Percentiles rank a stretch among this genome's conserved stretches.
Conservation (phyloP, 2,329 filamentous ascomycete genomes). For the Sporothrix pallida region DNA sequence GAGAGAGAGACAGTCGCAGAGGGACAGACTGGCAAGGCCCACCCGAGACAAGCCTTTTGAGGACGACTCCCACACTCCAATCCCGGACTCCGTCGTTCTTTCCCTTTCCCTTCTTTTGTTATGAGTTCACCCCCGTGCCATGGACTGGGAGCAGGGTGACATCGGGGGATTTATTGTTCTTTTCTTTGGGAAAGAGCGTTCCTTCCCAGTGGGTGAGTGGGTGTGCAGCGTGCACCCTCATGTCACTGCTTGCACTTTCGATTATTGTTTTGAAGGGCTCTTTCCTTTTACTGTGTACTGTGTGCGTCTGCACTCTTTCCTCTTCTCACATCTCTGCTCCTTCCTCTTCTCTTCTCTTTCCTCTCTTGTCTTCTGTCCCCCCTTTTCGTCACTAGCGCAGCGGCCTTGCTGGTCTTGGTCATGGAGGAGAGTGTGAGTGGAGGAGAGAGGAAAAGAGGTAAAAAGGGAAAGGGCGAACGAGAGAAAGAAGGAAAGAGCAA, state of each 20-base stretch:
- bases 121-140: too few relatives aligned
- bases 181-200: neutral
- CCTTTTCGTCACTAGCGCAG: conserved; percentile 20
- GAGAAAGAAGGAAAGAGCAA: too few relatives aligned
- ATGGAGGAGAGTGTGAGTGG: too few relatives aligned
- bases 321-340: neutral
- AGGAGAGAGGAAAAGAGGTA: neutral
- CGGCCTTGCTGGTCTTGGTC: neutral
- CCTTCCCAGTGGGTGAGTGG: too few relatives aligned
- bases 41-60: conserved; percentile 15
- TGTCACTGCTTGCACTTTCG: neutral
- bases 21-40: neutral
- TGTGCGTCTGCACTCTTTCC: neutral
- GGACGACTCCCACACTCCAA: neutral
- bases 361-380: neutral
- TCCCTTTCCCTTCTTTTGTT: neutral
- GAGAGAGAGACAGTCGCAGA: too few relatives aligned
- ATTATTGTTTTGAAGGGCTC: neutral
- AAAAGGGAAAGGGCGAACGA: too few relatives aligned
- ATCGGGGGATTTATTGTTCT: neutral
- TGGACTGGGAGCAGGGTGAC: conserved; percentile 20
- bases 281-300: neutral
- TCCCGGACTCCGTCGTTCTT: neutral
- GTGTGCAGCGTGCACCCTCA: neutral
- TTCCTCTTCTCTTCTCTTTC: neutral